Conservation (phyloP, 805 yeast species). For the Lachancea thermotolerans region DNA sequence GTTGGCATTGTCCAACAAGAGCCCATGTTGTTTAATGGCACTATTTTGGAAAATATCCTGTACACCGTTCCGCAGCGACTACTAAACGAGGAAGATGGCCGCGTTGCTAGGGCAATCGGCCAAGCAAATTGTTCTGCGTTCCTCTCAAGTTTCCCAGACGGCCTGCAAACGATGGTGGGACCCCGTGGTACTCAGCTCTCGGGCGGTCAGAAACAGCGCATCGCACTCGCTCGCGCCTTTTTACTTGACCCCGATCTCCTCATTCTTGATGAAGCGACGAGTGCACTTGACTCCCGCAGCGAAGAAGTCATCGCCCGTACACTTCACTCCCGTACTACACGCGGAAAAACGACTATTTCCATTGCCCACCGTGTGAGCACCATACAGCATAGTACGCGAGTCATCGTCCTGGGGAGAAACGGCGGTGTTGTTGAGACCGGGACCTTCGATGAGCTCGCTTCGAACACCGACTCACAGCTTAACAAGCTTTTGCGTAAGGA, state of each 20-base stretch:
- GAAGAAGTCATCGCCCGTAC: conserved; percentile 81
- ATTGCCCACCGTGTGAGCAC: conserved; percentile 91
- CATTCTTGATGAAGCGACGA: conserved; percentile 89
- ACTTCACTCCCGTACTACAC: conserved; percentile 45
- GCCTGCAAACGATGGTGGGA: conserved; percentile 76
- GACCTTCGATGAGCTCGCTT: conserved; percentile 44
- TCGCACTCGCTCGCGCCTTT: conserved; percentile 84
- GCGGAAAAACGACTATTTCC: conserved; percentile 69
- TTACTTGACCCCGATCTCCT: conserved; percentile 73
- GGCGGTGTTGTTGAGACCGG: conserved; percentile 76
- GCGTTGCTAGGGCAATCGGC: conserved; percentile 51
- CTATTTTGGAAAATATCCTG: conserved; percentile 72
- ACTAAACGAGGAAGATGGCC: conserved; percentile 48
- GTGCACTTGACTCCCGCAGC: conserved; percentile 84
- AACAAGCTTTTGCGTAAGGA: conserved; percentile 32
- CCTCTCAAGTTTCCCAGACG: conserved; percentile 69
- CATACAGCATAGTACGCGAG: conserved; percentile 71
- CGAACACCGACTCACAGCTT: conserved; percentile 32
- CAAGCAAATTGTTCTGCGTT: conserved; percentile 72
- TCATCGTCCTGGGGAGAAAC: conserved; percentile 67
- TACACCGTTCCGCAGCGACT: conserved; percentile 52
- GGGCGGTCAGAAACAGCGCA: conserved; percentile 93
- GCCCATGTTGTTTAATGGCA: conserved; percentile 81
- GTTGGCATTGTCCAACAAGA: conserved; percentile 94
- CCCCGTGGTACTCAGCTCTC: conserved; percentile 82